Percentiles rank a stretch among this genome's conserved stretches.
Conservation (phyloP, 441 rosid genomes). For the Eutrema salsugineum region DNA sequence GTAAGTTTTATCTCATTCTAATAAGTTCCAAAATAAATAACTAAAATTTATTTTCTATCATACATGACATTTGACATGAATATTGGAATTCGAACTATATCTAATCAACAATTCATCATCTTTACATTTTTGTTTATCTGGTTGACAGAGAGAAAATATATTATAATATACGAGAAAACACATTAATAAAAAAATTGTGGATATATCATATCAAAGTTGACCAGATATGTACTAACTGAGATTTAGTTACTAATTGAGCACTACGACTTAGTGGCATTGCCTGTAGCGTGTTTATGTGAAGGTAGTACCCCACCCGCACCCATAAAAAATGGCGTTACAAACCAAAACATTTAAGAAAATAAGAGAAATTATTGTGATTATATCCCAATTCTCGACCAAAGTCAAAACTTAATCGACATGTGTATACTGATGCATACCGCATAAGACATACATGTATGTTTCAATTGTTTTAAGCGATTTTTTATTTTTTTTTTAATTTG, state of each 20-base stretch:
- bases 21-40: not conserved
- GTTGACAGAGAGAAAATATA: not conserved
- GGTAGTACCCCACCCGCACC: conserved; percentile 35
- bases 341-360: not conserved
- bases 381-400: conserved; percentile 18
- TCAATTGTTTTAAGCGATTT: not conserved
- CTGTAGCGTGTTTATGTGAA: conserved; percentile 22
- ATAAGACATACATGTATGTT: conserved; percentile 2
- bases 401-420: conserved; percentile 25
- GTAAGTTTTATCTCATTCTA: not conserved
- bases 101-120: not conserved
- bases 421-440: conserved; percentile 18
- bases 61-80: not conserved
- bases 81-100: not conserved
- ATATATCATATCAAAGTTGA: conserved; percentile 26
- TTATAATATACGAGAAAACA: not conserved
- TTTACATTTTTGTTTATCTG: not conserved
- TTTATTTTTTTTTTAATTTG: not conserved
- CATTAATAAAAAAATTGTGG: not conserved
- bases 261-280: conserved; percentile 29
- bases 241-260: conserved; percentile 29
- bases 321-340: not conserved
- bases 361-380: not conserved
- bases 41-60: not conserved
- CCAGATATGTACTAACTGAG: conserved; percentile 25